Percentiles rank a stretch among this genome's conserved stretches.
Evolutionary conservation across 2,329 filamentous ascomycete genomes (phyloP).

Genomic region (Colletotrichum liriopes): DNA sequence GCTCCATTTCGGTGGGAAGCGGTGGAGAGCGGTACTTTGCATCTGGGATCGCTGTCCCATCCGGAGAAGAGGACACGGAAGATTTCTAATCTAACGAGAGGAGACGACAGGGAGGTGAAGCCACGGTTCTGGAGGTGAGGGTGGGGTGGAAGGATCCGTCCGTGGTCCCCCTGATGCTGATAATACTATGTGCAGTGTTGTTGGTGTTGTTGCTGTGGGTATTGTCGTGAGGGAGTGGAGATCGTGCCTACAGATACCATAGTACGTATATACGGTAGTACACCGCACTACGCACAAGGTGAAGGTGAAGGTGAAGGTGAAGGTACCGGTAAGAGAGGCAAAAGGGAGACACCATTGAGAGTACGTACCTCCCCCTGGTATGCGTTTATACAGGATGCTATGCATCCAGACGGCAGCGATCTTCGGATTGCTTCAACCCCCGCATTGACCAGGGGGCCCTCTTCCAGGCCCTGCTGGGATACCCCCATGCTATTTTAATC

Average conservation of each 20-base stretch:
- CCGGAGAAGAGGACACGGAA: slow-evolving; percentile 26
- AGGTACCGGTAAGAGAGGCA: background rate
- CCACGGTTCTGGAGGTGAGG: background rate
- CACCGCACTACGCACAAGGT: background rate
- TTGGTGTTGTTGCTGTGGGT: background rate
- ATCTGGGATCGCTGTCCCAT: slow-evolving; percentile 19
- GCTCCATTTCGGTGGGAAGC: slow-evolving; percentile 24
- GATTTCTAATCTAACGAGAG: slow-evolving; percentile 13
- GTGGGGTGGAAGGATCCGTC: slow-evolving; percentile 7
- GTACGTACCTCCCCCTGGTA: background rate
- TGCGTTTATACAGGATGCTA: slow-evolving; percentile 3
- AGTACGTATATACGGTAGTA: background rate
- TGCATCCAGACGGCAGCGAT: slow-evolving; percentile 35
- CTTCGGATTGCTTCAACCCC: slow-evolving; percentile 38
- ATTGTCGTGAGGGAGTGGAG: too few species aligned
- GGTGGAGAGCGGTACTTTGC: slow-evolving; percentile 25
- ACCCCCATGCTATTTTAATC: slow-evolving; percentile 24
- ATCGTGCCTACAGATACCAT: too few species aligned
- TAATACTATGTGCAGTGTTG: background rate
- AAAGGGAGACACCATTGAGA: background rate
- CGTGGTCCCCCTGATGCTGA: background rate
- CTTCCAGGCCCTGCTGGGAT: slow-evolving; percentile 35
- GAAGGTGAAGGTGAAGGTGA: background rate
- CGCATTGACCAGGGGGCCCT: slow-evolving; percentile 35
- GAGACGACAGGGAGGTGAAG: slow-evolving; percentile 4